A percentile compares a stretch with the other conserved stretches of the same genome.
Evolutionary conservation across 495 filamentous ascomycete genomes (phyloP).

Genomic region (Tetracladium setigerum): DNA sequence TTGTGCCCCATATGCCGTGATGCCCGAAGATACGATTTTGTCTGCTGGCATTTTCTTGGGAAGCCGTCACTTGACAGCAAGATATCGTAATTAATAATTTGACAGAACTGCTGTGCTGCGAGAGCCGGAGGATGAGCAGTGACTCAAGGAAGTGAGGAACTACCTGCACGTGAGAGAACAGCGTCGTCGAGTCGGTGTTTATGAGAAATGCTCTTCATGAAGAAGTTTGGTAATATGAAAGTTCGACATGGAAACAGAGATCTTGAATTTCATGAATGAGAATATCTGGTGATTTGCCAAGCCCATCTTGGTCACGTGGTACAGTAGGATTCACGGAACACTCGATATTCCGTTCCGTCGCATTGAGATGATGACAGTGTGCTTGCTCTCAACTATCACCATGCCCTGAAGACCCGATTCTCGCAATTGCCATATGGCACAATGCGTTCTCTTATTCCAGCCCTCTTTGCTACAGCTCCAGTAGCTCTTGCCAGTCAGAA

Average conservation of each 20-base stretch:
- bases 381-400: neutral
- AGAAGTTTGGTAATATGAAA: too few species aligned
- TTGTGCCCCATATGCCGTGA: constrained; percentile 1
- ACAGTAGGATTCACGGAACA: neutral
- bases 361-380: constrained; percentile 7
- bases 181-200: too few species aligned
- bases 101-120: neutral
- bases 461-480: constrained; percentile 30
- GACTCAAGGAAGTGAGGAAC: neutral
- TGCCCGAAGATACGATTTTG: constrained; percentile 7
- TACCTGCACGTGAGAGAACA: too few species aligned
- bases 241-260: neutral
- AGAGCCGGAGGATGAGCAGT: neutral
- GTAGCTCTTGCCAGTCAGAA: constrained; percentile 44
- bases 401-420: constrained; percentile 2
- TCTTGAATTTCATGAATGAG: neutral
- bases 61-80: too few species aligned
- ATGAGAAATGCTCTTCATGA: too few species aligned
- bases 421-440: constrained; percentile 29
- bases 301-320: neutral
- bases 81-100: too few species aligned
- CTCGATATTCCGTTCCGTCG: neutral
- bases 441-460: constrained; percentile 40
- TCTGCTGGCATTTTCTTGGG: constrained; percentile 10
- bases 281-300: neutral